Base-by-base conservation (phyloP, 306 rosid species). In the Geum urbanum region DNA sequence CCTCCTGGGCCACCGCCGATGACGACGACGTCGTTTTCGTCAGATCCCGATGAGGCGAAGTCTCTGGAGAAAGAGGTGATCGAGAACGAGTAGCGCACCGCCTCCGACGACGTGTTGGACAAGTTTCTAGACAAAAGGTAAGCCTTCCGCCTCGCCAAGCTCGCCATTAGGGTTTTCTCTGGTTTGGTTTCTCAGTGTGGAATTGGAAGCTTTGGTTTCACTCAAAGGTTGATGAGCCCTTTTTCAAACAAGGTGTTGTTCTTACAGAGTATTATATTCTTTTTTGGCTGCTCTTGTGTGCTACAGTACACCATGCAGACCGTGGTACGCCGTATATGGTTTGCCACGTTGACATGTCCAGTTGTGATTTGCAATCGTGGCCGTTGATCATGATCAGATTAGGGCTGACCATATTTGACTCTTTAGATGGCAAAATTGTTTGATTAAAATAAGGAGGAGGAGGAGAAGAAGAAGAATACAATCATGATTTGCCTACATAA, bases 1-100 rank as follows among this genome's bases (percentile, higher is more conserved):
- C 99, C 99, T 1, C 99, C 99, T 16, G 99, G 97, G 0, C 99
- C 99, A 6, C 99, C 99, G n/a, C 99, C 99, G 74, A 95, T 63
- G 77, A 95, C 79, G 63, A 95, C 97, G 79, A 95, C 99, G 71
- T 95, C 99, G 80, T 83, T 95, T 6, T 91, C 86, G 0, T 95
- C 97, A 76, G 99, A 95, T 86, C 96, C 96, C 16, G 95, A 67
- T 10, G 87, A 85, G 12, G 99, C 86, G 80, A 89, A 91, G 13
- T 87, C 88, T 51, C 97, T 72, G 22, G 84, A 80, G 76, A 78
- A 82, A 65, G 85, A 50, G 37, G 89, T 66, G 47, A 79, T 69
- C 5, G 88, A 76, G 63, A 62, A 71, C 13, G 89, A 80, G 76
- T 79, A 81, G 50, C 83, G 70, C 69, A 84, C 72, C 5, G 78